Percentiles rank a stretch among this genome's conserved stretches.
phyloP scores from a whole-genome alignment of 2,329 filamentous ascomycete genomes.

The Pseudophaeomoniella oleicola region DNA sequence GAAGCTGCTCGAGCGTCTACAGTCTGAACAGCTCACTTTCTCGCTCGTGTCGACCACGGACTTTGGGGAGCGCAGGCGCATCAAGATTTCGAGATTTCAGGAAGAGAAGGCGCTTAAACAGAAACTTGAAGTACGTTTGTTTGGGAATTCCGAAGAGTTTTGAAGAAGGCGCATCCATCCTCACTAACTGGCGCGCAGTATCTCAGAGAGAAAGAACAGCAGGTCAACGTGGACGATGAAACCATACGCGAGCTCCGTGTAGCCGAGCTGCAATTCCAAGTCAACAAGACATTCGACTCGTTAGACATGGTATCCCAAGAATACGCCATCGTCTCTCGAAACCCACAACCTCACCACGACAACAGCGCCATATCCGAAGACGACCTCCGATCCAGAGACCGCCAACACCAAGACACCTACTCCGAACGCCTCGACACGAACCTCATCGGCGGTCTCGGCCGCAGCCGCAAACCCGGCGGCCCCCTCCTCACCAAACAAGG shows the following conservation, averaged over 20 bases:
- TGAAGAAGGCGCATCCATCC: no score
- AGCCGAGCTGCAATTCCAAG: constrained; percentile 56
- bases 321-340: constrained; percentile 63
- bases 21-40: constrained; percentile 57
- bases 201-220: constrained; percentile 5
- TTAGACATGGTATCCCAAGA: constrained; percentile 83
- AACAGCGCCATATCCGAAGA: constrained; percentile 16
- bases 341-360: constrained; percentile 40
- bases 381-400: constrained; percentile 26
- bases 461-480: constrained; percentile 40
- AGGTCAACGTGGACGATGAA: constrained; percentile 51
- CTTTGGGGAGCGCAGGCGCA: constrained; percentile 56
- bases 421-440: constrained; percentile 61
- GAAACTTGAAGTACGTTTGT: constrained; percentile 53
- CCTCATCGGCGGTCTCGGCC: constrained; percentile 36
- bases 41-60: constrained; percentile 53
- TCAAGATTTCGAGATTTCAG: constrained; percentile 74
- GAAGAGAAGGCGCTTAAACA: constrained; percentile 74
- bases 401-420: constrained; percentile 40
- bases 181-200: no score
- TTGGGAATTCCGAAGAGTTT: no score
- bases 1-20: constrained; percentile 58
- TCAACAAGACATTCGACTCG: constrained; percentile 69
- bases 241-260: constrained; percentile 66
- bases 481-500: constrained; percentile 66